Evolutionary conservation across 2,329 filamentous ascomycete species (phyloP).

Genomic region (Sporothrix brasiliensis): DNA sequence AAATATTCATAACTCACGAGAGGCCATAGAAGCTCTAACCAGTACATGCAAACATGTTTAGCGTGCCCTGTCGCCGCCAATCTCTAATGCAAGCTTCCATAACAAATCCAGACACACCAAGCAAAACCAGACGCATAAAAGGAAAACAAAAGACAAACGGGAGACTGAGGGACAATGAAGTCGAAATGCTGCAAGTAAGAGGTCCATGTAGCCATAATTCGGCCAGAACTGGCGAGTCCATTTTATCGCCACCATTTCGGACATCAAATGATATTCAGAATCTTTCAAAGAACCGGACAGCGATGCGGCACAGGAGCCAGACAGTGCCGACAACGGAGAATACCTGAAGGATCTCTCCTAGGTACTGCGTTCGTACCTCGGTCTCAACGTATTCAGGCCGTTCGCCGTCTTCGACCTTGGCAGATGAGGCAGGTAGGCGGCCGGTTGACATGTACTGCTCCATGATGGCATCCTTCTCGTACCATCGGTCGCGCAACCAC

Average conservation of each 20-base stretch:
- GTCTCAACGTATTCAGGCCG: constrained; percentile 57
- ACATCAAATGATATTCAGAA: neutral
- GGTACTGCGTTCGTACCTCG: constrained; percentile 56
- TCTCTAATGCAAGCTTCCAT: neutral
- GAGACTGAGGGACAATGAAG: neutral
- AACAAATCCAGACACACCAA: neutral
- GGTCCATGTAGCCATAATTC: too few relatives aligned
- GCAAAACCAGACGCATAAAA: neutral
- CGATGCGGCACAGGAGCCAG: constrained; percentile 31
- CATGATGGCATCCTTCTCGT: constrained; percentile 86
- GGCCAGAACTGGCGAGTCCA: too few relatives aligned
- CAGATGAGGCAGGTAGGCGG: constrained; percentile 73
- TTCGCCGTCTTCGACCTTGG: constrained; percentile 40
- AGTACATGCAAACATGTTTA: neutral
- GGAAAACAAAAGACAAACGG: neutral
- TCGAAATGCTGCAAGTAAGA: neutral
- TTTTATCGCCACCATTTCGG: neutral
- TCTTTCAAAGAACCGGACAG: neutral
- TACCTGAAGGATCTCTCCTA: constrained; percentile 60
- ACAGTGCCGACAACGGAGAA: constrained; percentile 50
- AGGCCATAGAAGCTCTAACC: neutral
- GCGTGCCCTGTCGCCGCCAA: neutral
- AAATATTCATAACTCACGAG: constrained; percentile 2
- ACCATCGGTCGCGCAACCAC: constrained; percentile 87
- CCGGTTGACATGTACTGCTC: constrained; percentile 79